phyloP scores from a whole-genome alignment of 2,329 filamentous ascomycete species.

The Scedosporium apiospermum region DNA sequence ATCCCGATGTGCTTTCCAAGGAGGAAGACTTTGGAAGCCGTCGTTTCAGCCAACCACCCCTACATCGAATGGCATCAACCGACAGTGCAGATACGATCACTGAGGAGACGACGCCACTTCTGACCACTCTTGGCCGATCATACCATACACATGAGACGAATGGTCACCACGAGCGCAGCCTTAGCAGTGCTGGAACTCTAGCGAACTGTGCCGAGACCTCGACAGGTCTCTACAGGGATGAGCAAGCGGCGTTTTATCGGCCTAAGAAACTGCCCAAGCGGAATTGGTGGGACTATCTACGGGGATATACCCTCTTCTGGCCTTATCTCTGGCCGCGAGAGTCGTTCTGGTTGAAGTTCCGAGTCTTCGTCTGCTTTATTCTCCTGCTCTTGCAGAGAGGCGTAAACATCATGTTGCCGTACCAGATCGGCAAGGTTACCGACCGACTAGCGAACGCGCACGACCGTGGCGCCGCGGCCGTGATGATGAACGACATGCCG shows the following conservation, averaged over 20 bases:
- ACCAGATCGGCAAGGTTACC: constrained; percentile 73
- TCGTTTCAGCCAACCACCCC: background rate
- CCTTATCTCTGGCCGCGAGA: constrained; percentile 95
- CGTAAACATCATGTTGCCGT: constrained; percentile 79
- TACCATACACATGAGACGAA: constrained; percentile 24
- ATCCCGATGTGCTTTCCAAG: background rate
- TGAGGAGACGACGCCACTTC: constrained; percentile 55
- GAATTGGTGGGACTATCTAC: constrained; percentile 93
- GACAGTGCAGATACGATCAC: constrained; percentile 14
- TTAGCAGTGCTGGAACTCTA: constrained; percentile 12
- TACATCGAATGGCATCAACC: constrained; percentile 3
- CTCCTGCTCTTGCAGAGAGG: constrained; percentile 72
- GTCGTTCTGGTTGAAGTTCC: constrained; percentile 59
- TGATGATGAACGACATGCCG: constrained; percentile 39
- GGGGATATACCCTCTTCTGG: constrained; percentile 88
- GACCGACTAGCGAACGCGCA: constrained; percentile 49
- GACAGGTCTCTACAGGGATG: constrained; percentile 35
- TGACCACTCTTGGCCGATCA: constrained; percentile 32
- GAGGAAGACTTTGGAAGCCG: constrained; percentile 1
- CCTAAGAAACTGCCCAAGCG: constrained; percentile 77
- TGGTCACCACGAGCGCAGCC: constrained; percentile 9
- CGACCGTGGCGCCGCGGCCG: constrained; percentile 22
- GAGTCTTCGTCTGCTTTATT: constrained; percentile 73
- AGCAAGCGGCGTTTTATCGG: constrained; percentile 75
- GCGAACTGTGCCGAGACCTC: constrained; percentile 19